Conservation (phyloP, 805 yeast species). For the Yueomyces sp. region DNA sequence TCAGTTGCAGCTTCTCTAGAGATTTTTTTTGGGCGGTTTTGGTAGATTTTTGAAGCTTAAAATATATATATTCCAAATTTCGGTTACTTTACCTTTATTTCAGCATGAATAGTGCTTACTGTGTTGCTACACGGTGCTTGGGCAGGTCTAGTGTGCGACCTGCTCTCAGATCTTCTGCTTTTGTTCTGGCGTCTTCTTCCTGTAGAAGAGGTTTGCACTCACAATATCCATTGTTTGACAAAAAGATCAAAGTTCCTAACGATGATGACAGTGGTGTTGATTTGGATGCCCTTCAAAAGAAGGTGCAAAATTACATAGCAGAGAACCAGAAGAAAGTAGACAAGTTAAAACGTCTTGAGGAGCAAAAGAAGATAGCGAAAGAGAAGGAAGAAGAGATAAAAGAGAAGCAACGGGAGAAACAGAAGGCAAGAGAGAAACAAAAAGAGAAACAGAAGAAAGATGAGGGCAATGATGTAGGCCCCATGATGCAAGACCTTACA, state of each 20-base stretch:
- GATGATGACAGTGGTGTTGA: conserved; percentile 15
- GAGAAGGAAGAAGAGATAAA: conserved; percentile 9
- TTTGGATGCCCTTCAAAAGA: conserved; percentile 11
- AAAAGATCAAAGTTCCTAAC: not conserved
- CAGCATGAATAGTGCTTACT: too few relatives aligned
- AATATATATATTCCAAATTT: too few relatives aligned
- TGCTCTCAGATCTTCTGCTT: too few relatives aligned
- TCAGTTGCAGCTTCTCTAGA: too few relatives aligned
- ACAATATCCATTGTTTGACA: too few relatives aligned
- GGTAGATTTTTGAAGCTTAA: too few relatives aligned
- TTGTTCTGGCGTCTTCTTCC: too few relatives aligned
- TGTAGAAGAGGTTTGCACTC: too few relatives aligned
- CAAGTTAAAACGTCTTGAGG: not conserved
- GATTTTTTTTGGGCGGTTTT: too few relatives aligned
- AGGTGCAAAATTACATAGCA: conserved; percentile 14
- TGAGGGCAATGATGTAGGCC: conserved; percentile 1
- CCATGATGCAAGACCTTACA: not conserved
- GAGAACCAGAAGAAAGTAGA: conserved; percentile 7
- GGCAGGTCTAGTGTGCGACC: too few relatives aligned
- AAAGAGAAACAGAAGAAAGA: conserved; percentile 3
- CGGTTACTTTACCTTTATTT: too few relatives aligned
- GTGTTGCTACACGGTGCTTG: too few relatives aligned
- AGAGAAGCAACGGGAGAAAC: conserved; percentile 14
- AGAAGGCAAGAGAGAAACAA: conserved; percentile 15
- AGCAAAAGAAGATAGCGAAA: conserved; percentile 2